Evolutionary conservation across 2,329 filamentous ascomycete species (phyloP).

Genomic region (Colletotrichum gigasporum): DNA sequence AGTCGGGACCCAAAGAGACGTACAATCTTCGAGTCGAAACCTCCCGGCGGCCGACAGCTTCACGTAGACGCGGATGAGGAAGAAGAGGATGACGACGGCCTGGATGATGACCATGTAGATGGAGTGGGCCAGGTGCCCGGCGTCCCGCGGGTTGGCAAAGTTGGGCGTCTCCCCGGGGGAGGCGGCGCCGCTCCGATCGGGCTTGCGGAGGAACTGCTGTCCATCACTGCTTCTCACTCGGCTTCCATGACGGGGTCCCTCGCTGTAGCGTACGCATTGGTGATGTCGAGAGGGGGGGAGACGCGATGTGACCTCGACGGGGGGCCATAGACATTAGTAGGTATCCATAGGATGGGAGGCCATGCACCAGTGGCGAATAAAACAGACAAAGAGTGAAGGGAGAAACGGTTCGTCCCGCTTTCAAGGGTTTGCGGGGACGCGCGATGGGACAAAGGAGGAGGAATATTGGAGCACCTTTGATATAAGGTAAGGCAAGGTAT

Average conservation of each 20-base stretch:
- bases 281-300: no score
- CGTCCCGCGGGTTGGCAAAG: constrained; percentile 27
- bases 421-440: neutral
- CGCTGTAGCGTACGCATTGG: neutral
- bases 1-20: neutral
- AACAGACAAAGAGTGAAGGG: neutral
- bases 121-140: neutral
- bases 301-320: neutral
- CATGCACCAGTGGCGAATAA: neutral
- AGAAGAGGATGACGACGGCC: constrained; percentile 15
- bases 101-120: constrained; percentile 7
- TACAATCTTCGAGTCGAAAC: constrained; percentile 28
- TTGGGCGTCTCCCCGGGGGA: constrained; percentile 28
- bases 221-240: constrained; percentile 10
- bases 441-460: neutral
- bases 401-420: neutral
- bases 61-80: constrained; percentile 18
- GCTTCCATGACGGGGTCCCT: constrained; percentile 11
- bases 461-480: neutral
- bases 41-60: constrained; percentile 17
- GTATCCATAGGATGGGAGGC: neutral
- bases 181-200: constrained; percentile 25
- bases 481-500: neutral
- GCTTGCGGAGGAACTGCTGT: neutral
- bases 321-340: neutral